Percentiles rank a stretch among this genome's conserved stretches.
These are phyloP conservation scores for Boletus vermiculosoides DNA, from an alignment of 768 basidiomycete species.

Conservation along the genomic window DNA sequence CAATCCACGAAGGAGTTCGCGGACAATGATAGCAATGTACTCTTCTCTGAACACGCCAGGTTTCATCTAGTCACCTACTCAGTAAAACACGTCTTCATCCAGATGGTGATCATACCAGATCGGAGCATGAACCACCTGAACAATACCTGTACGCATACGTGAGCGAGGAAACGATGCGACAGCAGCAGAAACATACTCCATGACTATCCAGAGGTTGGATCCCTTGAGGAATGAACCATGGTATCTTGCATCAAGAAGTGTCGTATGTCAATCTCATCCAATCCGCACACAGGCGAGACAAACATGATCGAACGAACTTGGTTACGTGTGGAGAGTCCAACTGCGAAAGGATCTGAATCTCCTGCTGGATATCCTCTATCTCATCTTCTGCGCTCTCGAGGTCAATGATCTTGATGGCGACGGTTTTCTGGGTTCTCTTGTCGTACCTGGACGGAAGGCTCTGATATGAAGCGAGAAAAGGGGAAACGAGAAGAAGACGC, in stretches of 20 bases:
- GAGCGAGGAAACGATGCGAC: constrained; percentile 1
- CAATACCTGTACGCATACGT: constrained; percentile 65
- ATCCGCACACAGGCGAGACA: constrained; percentile 29
- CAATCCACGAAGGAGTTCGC: constrained; percentile 87
- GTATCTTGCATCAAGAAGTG: constrained; percentile 54
- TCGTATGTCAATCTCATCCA: constrained; percentile 32
- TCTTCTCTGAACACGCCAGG: constrained; percentile 97
- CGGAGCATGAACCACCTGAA: constrained; percentile 96
- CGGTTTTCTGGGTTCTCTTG: constrained; percentile 92
- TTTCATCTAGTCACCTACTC: constrained; percentile 72
- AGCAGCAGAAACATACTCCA: constrained; percentile 66
- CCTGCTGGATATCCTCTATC: constrained; percentile 99
- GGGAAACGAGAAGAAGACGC: constrained; percentile 22
- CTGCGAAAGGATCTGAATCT: constrained; percentile 97
- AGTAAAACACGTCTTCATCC: constrained; percentile 5
- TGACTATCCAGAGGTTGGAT: constrained; percentile 97
- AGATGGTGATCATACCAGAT: constrained; percentile 61
- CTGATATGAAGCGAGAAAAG: constrained; percentile 7
- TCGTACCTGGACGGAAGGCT: constrained; percentile 58
- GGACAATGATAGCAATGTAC: constrained; percentile 95
- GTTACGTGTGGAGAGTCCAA: constrained; percentile 96
- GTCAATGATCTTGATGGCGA: constrained; percentile 99
- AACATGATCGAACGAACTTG: constrained; percentile 58
- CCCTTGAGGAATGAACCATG: constrained; percentile 96
- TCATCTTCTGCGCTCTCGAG: constrained; percentile 99